Evolutionary conservation across 2,329 filamentous ascomycete genomes (phyloP), one percentile per base, ranked within the genome.

Genomic region (Epichloe sylvatica): DNA sequence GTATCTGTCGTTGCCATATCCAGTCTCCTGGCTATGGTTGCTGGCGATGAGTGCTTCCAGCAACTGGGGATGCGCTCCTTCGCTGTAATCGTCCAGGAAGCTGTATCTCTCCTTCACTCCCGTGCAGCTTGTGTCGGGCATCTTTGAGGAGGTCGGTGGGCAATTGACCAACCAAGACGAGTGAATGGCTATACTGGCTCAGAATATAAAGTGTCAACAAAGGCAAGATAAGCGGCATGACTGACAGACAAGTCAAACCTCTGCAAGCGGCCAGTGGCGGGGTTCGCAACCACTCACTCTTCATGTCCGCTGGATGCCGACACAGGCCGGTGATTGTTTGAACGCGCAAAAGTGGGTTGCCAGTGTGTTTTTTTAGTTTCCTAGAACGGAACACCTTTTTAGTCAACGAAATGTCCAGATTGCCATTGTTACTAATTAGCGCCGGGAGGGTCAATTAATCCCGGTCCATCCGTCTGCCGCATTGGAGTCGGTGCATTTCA

Each of bases 1-100:
- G 54, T 70, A 73, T 2, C 68, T 59, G 47, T 75, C 73, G 34
- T 62, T 63, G 13, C 72, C 73, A 53, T 75, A 75, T 34, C 71
- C 67, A 5, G 64, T 57, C 54, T 75, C 69, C 46, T 75, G 72
- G 1, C 66, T 64, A 3, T 57, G 55, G 49, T 75, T 75, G 55
- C 66, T 69, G 34, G 62, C 56, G 15, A 73, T 55, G 2, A 75
- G 61, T 9, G 72, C 70, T 42, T 73, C 65, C 30, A 75, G 65
- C 3, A 75, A 60, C n/a, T 65, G 62, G 5, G 73, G 72, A 52
- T 75, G 73, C 0, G 71, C 72, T 36, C 72, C 73, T 51, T 75
- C 72, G 57, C 70, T 72, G 56, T 75, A 75, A 53, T 75, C 72
- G 54, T 75, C 72, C 44, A 71, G 62, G 50, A 75, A 70, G 57